Base-by-base conservation (phyloP, 768 basidiomycete species). In the Naganishia onofrii region DNA sequence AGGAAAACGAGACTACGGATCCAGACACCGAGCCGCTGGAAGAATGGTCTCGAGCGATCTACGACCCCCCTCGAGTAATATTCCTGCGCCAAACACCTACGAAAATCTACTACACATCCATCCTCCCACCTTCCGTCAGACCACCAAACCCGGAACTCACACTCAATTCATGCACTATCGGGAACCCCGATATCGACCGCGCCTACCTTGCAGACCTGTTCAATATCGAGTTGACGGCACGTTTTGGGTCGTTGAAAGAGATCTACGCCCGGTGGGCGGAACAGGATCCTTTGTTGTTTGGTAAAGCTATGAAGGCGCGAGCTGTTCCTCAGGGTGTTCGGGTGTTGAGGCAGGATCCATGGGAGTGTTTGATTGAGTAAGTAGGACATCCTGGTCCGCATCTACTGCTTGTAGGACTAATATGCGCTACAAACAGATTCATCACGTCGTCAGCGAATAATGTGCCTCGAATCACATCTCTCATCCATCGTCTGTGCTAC, bases 401-500 rank as follows among this genome's bases (percentile, higher is more conserved):
- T n/a, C n/a, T n/a, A n/a, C n/a, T n/a, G n/a, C n/a, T n/a, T 42
- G 8, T 42, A 42, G 42, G 15, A 70, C 46, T 70, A 15, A 31
- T 63, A 29, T 51, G 12, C 17, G 23, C 31, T 48, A 4, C 12
- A 42, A 66, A 8, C 8, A 95, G 94, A 10, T 99, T 98, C 83
- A 96, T 99, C 73, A 98, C 95, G 78, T 96, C 93, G 2, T 91
- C 92, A 2, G 97, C 97, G 77, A 98, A 98, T 80, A 93, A 98
- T 75, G 98, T 99, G 63, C 82, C 87, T 6, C 90, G 96, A 7
- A 99, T 99, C 75, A 90, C 92, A 19, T 90, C 90, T 69, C 93
- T 98, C 90, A 88, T 98, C 32, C 89, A 91, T 71, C 85, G 86
- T 23, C 86, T 98, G 17, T 92, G 91, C 79, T 84, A 81, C 21